A percentile compares a stretch with the other conserved stretches of the same genome.
phyloP scores from a whole-genome alignment of 176 grass and related monocot genomes.

The Lolium rigidum region DNA sequence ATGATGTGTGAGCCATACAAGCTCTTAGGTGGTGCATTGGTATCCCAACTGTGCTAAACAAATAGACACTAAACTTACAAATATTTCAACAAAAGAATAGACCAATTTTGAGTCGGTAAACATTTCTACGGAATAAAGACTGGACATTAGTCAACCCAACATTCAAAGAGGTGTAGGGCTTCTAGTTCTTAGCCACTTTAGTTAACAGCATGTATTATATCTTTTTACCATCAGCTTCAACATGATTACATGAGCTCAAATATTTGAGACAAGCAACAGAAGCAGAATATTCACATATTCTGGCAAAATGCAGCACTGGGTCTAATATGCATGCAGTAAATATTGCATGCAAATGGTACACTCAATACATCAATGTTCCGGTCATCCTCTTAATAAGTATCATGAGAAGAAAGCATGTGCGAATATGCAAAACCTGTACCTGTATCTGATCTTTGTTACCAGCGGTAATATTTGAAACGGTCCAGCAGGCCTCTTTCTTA shows the following conservation, averaged over 20 bases:
- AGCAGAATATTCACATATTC: not conserved
- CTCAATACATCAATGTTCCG: not conserved
- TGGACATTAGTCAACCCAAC: not conserved
- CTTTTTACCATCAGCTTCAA: slow-evolving; percentile 10
- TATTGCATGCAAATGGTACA: not conserved
- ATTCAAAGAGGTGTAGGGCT: not conserved
- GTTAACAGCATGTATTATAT: not conserved
- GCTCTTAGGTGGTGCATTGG: not conserved
- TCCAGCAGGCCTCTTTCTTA: slow-evolving; percentile 99
- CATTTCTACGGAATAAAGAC: not conserved
- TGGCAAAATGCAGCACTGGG: not conserved
- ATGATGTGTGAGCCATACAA: too few relatives aligned
- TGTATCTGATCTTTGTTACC: slow-evolving; percentile 99
- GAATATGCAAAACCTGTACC: slow-evolving; percentile 46
- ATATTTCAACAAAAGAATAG: not conserved
- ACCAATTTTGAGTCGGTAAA: not conserved
- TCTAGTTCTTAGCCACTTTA: slow-evolving; percentile 1
- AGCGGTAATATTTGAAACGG: slow-evolving; percentile 96
- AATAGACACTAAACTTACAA: not conserved
- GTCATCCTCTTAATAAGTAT: not conserved
- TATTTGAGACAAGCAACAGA: not conserved
- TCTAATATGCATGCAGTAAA: slow-evolving; percentile 1
- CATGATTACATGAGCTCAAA: not conserved
- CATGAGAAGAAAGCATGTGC: slow-evolving; percentile 24
- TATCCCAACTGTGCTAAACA: not conserved